Conservation (phyloP, 225 moss, liverwort and hornwort genomes). For the Anthoceros angustus region DNA sequence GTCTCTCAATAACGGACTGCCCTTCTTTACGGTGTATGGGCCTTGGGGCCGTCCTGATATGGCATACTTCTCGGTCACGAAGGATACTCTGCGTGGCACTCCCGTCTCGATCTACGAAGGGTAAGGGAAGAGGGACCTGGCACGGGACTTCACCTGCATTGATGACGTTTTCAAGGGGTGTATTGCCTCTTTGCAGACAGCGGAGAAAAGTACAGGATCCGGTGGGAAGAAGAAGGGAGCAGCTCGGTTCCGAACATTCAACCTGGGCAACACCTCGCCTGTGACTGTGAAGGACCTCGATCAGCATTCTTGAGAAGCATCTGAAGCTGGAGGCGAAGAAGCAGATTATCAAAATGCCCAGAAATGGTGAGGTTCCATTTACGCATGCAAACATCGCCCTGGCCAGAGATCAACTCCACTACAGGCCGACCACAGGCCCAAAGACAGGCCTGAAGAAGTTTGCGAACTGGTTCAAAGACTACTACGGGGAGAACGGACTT, state of each 20-base stretch:
- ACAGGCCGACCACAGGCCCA: background rate
- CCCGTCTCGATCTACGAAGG: background rate
- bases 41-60: background rate
- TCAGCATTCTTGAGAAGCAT: constrained; percentile 2
- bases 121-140: background rate
- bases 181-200: background rate
- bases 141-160: background rate
- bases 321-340: background rate
- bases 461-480: background rate
- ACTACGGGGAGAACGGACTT: background rate
- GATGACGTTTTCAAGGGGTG: background rate
- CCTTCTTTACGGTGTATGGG: background rate
- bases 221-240: background rate
- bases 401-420: background rate
- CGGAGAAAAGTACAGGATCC: background rate
- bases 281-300: background rate
- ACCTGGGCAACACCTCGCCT: background rate
- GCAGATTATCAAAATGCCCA: background rate
- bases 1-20: background rate
- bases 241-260: background rate
- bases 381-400: background rate
- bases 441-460: background rate
- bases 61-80: background rate
- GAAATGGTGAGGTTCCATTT: background rate
- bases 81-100: background rate